Conservation (phyloP, 2,329 filamentous ascomycete species). For the Amauroascus niger region DNA sequence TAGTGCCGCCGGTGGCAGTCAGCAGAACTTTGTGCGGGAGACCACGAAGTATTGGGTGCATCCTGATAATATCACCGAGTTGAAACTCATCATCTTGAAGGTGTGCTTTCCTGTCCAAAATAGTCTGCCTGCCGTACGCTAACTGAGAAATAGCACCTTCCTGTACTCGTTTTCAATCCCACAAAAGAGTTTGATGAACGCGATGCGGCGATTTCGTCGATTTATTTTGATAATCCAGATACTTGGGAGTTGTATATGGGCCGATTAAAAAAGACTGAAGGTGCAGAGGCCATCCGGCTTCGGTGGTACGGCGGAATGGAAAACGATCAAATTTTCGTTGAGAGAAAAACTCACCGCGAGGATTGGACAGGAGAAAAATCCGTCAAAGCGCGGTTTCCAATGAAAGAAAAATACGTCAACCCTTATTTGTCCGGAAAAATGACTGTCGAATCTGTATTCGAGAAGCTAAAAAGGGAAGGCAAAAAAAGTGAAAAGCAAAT, state of each 20-base stretch:
- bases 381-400: slow-evolving; percentile 87
- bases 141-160: slow-evolving; percentile 54
- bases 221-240: slow-evolving; percentile 94
- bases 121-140: background rate
- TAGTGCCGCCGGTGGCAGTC: slow-evolving; percentile 76
- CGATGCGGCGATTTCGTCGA: slow-evolving; percentile 92
- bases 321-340: slow-evolving; percentile 87
- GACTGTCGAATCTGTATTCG: slow-evolving; percentile 80
- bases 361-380: slow-evolving; percentile 99
- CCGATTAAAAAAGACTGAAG: slow-evolving; percentile 93
- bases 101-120: slow-evolving; percentile 25
- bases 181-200: slow-evolving; percentile 89
- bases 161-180: slow-evolving; percentile 92
- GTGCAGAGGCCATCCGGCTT: slow-evolving; percentile 89
- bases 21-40: slow-evolving; percentile 92
- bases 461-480: slow-evolving; percentile 89
- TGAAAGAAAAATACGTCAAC: slow-evolving; percentile 98
- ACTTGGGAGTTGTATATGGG: slow-evolving; percentile 92
- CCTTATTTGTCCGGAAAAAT: slow-evolving; percentile 75
- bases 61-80: slow-evolving; percentile 92
- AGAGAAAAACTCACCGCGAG: slow-evolving; percentile 95
- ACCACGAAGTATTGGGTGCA: slow-evolving; percentile 99
- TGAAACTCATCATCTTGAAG: slow-evolving; percentile 96
- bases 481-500: slow-evolving; percentile 92
- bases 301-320: slow-evolving; percentile 98